Base-by-base conservation (phyloP, 192 early-diverging fungal genomes). In the Pilobolus umbonatus region DNA sequence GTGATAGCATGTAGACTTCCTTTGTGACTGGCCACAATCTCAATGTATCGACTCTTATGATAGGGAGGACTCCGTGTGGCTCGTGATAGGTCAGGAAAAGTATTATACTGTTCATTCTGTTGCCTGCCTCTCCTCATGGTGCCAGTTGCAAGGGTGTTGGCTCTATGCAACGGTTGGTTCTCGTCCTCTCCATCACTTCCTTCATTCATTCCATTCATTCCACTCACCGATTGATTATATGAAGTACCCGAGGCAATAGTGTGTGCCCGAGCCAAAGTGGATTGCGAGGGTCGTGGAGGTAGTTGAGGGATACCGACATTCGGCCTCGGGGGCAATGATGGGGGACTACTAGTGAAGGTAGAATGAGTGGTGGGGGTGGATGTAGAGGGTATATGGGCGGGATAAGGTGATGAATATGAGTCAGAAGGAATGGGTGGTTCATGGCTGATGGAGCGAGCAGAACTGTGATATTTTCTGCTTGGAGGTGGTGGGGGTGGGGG, bases 61-160 rank as follows among this genome's bases (percentile, higher is more conserved):
- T 81, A 66, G 1, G 88, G 85, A 0, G 80, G 73, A 2, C 79
- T 71, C 43, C 84, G 76, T 57, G 84, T 85, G 9, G 78, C 76
- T 22, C 71, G 52, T 22, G 75, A 64, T 34, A 74, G 59, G 49
- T 84, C 80, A 10, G 84, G 84, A 49, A 67, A 72, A 15, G 55
- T n/a, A n/a, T 36, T 28, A 32, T 55, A 5, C 15, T 46, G 8
- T 42, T 29, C 2, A 55, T 32, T 0, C n/a, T 55, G 25, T 19
- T 36, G 22, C 5, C 11, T 34, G 32, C 24, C 29, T 30, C 25
- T 32, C 8, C 32, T 35, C 34, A 36, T 14, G 10, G 51, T 19
- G 15, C 51, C 36, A 5, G 32, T 17, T 7, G 51, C 19, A 11
- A 36, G 19, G 5, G 51, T 53, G 31, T 53, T 53, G 14, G 51